Evolutionary conservation across 495 filamentous ascomycete genomes (phyloP), one percentile per base, ranked within the genome.

Genomic region (Aspergillus mulundensis): DNA sequence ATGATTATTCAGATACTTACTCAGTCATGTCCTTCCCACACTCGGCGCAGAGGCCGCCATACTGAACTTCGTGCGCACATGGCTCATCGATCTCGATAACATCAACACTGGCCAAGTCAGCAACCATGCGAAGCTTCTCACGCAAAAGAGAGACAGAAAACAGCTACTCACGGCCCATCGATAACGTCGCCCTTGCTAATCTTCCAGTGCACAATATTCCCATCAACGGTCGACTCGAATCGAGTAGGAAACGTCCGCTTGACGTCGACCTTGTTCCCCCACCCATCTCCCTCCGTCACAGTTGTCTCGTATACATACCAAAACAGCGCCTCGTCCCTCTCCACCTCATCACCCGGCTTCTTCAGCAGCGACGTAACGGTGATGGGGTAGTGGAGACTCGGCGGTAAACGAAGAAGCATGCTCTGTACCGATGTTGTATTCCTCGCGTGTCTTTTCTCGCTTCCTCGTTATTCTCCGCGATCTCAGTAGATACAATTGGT

Each of bases 21-120:
- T 80, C 82, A 50, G 89, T 97, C 95, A 99, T 97, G 67, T 99
- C 93, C 76, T 95, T 91, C 49, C 94, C 95, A 72, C 94, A 99
- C 59, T 88, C 81, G 32, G 83, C 88, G 72, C 94, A 99, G 41
- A 99, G 79, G 14, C 91, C 91, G 42, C 84, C 87, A 61, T 87
- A 97, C 66, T 99, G 94, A 28, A 95, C 78, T 61, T 88, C 87
- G 70, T 99, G 94, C 30, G 87, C 78, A 72, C 94, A 99, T 50
- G 87, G 86, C 74, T 99, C 94, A 61, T 95, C 88, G 51, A 97
- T 87, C 54, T 88, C 85, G 21, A 90, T 77, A 58, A 93, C 81
- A 19, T 82, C 74, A 46, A 76, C 61, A 66, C 79, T 80, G 40
- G 44, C 20, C 14, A 16, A 2, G 41, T 42, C 28, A 52, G 41